Base-by-base conservation (phyloP, 108 stramenopile species). In the Bacterosira constricta region DNA sequence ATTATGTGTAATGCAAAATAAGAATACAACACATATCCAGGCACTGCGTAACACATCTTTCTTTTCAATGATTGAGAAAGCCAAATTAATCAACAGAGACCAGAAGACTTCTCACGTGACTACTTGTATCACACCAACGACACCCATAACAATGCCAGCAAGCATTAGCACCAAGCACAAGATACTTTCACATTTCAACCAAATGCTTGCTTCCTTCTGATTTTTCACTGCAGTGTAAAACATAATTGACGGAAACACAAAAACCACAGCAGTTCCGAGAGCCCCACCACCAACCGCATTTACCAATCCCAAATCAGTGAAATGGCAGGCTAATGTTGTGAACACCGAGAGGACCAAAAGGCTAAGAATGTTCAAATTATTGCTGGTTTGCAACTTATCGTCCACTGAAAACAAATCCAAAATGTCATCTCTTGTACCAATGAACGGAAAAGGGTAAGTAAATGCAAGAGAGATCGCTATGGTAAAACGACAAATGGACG, bases 221-320 rank as follows among this genome's bases (percentile, higher is more conserved):
- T 55, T 8, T 46, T 52, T 25, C 56, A 67, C 60, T 23, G 58
- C 61, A 1, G 39, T 41, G 34, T 57, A 51, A 58, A 82, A 87
- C 91, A 97, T 95, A 3, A 94, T 53, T n/a, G 91, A 74, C 3
- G 96, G 96, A 76, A 97, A 91, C 12, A 95, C 63, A 66, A 90
- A 95, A 34, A 89, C 80, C 46, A 97, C 78, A 4, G 82, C 75
- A 6, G 86, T 87, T 3, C 87, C 93, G 29, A 97, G 51, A 31
- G 90, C 77, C 8, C 90, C 96, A 23, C 96, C 96, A 3, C 92
- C 93, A 38, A 97, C 88, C 6, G 89, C 84, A 66, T 81, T 85
- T 58, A 91, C 71, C 20, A 75, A 36, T 1, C 82, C 85, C 49
- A 91, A 60, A 69, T 91, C 87, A 20, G 78, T 79, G 31, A 86